Conservation (phyloP, 169 alveolate genomes). For the Plasmodium malariae region DNA sequence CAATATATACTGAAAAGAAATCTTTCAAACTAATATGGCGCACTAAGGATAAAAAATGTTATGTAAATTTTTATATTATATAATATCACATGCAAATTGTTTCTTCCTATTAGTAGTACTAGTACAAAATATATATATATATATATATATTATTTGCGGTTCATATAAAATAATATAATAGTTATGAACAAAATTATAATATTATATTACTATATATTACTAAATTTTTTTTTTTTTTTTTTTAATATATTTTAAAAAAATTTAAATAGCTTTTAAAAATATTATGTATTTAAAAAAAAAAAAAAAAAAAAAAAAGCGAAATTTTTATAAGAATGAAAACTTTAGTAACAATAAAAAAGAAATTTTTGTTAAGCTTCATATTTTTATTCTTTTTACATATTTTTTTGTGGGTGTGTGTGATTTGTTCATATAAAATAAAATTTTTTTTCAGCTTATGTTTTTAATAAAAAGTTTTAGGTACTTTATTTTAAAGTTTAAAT, state of each 20-base stretch:
- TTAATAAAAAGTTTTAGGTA: constrained; percentile 32
- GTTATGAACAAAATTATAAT: too few relatives aligned
- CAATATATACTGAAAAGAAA: constrained; percentile 30
- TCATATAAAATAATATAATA: constrained; percentile 9
- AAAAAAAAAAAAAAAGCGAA: not conserved
- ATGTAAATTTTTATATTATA: constrained; percentile 27
- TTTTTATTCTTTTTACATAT: not conserved
- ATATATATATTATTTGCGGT: constrained; percentile 6
- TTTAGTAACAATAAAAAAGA: not conserved
- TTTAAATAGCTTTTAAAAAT: constrained; percentile 33
- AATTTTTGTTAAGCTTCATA: not conserved
- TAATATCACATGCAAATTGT: constrained; percentile 54
- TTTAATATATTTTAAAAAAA: constrained; percentile 19
- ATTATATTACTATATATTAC: too few relatives aligned
- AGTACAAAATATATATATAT: not conserved
- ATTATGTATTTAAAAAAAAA: constrained; percentile 9
- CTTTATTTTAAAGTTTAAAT: constrained; percentile 1
- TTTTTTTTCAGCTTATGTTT: not conserved
- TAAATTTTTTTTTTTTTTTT: constrained; percentile 25
- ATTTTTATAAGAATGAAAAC: constrained; percentile 11
- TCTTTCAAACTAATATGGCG: constrained; percentile 23
- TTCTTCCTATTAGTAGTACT: constrained; percentile 31
- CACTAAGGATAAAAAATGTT: constrained; percentile 34
- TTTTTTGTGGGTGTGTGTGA: constrained; percentile 22
- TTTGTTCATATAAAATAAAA: not conserved